phyloP scores from a whole-genome alignment of 2,329 filamentous ascomycete genomes.

The Aspergillus phoenicis region DNA sequence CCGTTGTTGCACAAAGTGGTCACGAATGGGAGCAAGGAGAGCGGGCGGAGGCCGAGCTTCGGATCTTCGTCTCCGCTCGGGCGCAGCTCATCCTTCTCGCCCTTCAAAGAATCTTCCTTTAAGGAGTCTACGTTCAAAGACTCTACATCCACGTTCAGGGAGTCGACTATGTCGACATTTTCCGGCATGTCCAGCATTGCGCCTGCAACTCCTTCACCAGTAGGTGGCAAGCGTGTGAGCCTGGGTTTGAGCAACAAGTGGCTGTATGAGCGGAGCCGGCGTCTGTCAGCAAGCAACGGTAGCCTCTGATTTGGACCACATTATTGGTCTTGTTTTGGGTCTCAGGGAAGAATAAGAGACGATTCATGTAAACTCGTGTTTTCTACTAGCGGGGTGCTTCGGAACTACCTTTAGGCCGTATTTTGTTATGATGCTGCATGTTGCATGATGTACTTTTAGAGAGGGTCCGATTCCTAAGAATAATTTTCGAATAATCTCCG shows the following conservation, averaged over 20 bases:
- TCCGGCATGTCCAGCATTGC: slow-evolving; percentile 47
- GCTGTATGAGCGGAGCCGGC: slow-evolving; percentile 78
- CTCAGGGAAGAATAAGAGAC: slow-evolving; percentile 8
- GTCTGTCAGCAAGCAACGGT: slow-evolving; percentile 42
- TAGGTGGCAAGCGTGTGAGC: slow-evolving; percentile 66
- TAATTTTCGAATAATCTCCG: neutral
- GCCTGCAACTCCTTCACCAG: slow-evolving; percentile 70
- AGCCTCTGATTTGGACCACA: slow-evolving; percentile 18
- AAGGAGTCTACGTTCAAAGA: neutral
- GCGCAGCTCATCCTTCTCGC: slow-evolving; percentile 37
- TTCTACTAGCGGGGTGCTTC: slow-evolving; percentile 7
- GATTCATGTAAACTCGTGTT: slow-evolving; percentile 14
- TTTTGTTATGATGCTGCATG: neutral
- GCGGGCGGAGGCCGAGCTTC: slow-evolving; percentile 55
- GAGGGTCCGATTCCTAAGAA: no score
- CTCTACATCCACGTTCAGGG: slow-evolving; percentile 19
- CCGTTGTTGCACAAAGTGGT: slow-evolving; percentile 71
- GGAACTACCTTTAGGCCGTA: neutral
- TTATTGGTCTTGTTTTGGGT: neutral
- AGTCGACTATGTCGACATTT: slow-evolving; percentile 6
- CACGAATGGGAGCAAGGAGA: slow-evolving; percentile 43
- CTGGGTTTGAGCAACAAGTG: slow-evolving; percentile 88
- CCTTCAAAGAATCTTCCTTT: slow-evolving; percentile 34
- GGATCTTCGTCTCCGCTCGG: slow-evolving; percentile 50
- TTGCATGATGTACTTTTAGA: slow-evolving; percentile 3